Evolutionary conservation across 768 basidiomycete genomes (phyloP), one percentile per base, ranked within the genome.

Genomic region (Russula sp.): DNA sequence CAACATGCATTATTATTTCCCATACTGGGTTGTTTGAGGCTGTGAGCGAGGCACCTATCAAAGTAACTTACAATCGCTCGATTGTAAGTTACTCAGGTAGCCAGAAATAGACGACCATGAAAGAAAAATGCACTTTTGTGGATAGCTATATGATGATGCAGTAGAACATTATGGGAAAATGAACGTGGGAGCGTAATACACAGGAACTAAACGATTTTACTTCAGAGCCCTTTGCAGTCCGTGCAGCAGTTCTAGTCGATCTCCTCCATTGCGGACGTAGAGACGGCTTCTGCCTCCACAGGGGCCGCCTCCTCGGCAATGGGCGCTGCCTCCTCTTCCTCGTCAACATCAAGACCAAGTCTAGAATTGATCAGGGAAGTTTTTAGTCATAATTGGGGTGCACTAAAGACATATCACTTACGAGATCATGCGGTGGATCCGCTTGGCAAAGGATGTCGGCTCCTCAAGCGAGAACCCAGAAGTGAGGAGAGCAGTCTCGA

Each of bases 361-460:
- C 84, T 83, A 68, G 26, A 48, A 67, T 64, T 30, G 30, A 62
- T 71, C 61, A 71, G 63, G 28, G 6, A 54, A 34, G 22, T 24
- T 14, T 40, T 32, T 24, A 40, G 52, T 36, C 18, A n/a, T n/a
- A 32, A 52, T 38, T 32, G 51, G 3, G 49, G 57, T 11, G 8
- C 10, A 40, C 44, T 50, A n/a, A 59, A 20, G 57, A 66, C 46
- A 55, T 18, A 26, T 59, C n/a, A 76, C 84, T 71, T 80, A 82
- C 73, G 90, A 83, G 76, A 99, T 95, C 96, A 98, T 98, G 67
- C 94, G 88, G 83, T 96, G 85, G 76, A 98, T 98, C 69, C 96
- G 91, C 81, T 90, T 89, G 66, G 94, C 91, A 76, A 97, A 98
- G 62, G 90, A 92, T 66, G 90, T 85, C 30, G 97, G 96, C 75